These are phyloP conservation scores for Rachicladosporium sp. DNA, from an alignment of 2,329 filamentous ascomycete species.

Conservation along the genomic window DNA sequence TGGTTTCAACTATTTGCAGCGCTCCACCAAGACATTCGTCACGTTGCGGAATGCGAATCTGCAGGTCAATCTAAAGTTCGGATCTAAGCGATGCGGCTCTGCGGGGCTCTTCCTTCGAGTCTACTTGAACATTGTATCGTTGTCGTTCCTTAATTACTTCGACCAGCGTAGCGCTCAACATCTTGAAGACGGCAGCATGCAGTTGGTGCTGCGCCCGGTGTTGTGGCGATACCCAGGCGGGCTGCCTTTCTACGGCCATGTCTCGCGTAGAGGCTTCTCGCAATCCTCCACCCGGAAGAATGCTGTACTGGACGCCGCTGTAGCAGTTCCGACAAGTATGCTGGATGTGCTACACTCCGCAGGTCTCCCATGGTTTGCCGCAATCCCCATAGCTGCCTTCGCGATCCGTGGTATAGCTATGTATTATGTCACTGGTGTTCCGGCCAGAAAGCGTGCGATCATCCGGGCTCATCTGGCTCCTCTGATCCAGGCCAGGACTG, in stretches of 20 bases:
- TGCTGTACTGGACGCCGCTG: conserved; percentile 6
- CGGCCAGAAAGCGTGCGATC: conserved; percentile 10
- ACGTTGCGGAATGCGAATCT: neutral
- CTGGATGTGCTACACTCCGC: conserved; percentile 17
- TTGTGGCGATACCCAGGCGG: neutral
- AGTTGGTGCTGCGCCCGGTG: neutral
- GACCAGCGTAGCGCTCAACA: neutral
- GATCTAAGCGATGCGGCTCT: no score
- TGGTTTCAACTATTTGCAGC: neutral
- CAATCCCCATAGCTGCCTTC: conserved; percentile 18
- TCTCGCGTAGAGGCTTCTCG: conserved; percentile 14
- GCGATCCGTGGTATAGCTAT: conserved; percentile 17
- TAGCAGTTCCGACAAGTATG: conserved; percentile 8
- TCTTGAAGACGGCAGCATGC: neutral
- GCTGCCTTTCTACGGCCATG: conserved; percentile 8
- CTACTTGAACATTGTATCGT: no score
- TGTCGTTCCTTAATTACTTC: no score
- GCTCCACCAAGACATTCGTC: neutral
- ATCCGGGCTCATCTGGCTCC: conserved; percentile 11
- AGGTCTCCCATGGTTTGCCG: conserved; percentile 22
- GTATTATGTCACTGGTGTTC: conserved; percentile 14
- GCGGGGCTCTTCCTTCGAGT: no score
- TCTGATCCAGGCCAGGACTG: conserved; percentile 4
- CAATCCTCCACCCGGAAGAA: conserved; percentile 9
- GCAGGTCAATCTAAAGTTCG: neutral